phyloP scores from a whole-genome alignment of 768 basidiomycete genomes.

The Naganishia friedmannii region DNA sequence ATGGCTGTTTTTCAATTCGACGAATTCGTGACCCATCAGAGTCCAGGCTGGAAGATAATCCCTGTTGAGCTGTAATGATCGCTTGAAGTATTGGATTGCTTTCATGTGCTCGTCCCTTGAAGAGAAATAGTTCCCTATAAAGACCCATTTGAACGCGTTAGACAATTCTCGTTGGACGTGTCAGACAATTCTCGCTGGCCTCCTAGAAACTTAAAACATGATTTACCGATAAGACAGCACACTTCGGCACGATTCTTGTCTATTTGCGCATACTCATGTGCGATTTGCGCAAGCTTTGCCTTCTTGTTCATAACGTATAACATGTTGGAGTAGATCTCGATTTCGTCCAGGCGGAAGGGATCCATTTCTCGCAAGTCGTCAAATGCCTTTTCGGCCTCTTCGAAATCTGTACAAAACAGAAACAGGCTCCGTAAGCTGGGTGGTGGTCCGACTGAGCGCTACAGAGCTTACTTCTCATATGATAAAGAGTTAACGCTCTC shows the following conservation, averaged over 20 bases:
- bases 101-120: conserved; percentile 90
- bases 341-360: conserved; percentile 86
- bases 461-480: conserved; percentile 70
- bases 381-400: conserved; percentile 78
- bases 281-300: conserved; percentile 81
- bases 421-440: background rate
- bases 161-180: conserved; percentile 9
- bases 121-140: conserved; percentile 94
- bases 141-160: too few relatives aligned
- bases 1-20: conserved; percentile 98
- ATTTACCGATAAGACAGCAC: conserved; percentile 87
- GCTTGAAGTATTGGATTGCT: conserved; percentile 88
- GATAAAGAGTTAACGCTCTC: conserved; percentile 80
- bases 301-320: conserved; percentile 90
- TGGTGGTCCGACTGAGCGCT: background rate
- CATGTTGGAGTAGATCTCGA: conserved; percentile 95
- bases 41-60: conserved; percentile 98
- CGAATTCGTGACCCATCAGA: conserved; percentile 96
- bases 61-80: conserved; percentile 90
- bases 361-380: conserved; percentile 74
- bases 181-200: background rate
- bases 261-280: conserved; percentile 81
- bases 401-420: conserved; percentile 65
- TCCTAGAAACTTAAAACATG: background rate
- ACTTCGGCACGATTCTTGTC: conserved; percentile 95